phyloP scores from a whole-genome alignment of 225 moss, liverwort and hornwort genomes.

The Physcomitrellopsis africana region DNA sequence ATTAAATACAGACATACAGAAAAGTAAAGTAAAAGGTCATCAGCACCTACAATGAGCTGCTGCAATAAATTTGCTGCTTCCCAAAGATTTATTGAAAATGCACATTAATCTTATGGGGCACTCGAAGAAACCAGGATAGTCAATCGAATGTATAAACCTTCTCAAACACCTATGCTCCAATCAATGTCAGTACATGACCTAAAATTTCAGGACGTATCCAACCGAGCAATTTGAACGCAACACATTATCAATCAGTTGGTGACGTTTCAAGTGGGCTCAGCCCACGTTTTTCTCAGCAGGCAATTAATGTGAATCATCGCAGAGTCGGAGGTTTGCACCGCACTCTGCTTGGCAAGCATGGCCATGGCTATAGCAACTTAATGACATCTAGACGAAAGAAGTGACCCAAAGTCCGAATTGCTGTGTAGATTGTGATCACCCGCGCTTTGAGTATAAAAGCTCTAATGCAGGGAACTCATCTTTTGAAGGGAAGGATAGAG shows the following conservation, averaged over 20 bases:
- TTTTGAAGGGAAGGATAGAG: not conserved
- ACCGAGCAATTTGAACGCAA: not conserved
- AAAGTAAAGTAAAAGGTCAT: not conserved
- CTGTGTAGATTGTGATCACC: not conserved
- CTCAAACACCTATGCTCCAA: not conserved
- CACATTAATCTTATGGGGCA: not conserved
- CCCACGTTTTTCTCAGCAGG: not conserved
- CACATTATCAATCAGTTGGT: not conserved
- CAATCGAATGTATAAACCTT: not conserved
- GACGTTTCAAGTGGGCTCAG: conserved; percentile 17
- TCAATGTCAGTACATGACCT: not conserved
- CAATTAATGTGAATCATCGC: conserved; percentile 20
- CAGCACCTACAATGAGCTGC: not conserved
- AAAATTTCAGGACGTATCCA: not conserved
- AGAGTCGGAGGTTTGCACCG: not conserved
- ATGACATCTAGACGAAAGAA: conserved; percentile 23
- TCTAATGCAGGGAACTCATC: no score
- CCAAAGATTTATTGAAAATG: not conserved
- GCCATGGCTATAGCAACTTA: conserved; percentile 31
- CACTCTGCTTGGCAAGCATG: not conserved
- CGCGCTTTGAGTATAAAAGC: not conserved
- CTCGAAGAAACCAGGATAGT: not conserved
- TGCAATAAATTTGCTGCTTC: not conserved
- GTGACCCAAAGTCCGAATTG: conserved; percentile 27
- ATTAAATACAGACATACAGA: not conserved